These are phyloP conservation scores for Fusarium hostae DNA, from an alignment of 2,329 filamentous ascomycete species.

Conservation along the genomic window DNA sequence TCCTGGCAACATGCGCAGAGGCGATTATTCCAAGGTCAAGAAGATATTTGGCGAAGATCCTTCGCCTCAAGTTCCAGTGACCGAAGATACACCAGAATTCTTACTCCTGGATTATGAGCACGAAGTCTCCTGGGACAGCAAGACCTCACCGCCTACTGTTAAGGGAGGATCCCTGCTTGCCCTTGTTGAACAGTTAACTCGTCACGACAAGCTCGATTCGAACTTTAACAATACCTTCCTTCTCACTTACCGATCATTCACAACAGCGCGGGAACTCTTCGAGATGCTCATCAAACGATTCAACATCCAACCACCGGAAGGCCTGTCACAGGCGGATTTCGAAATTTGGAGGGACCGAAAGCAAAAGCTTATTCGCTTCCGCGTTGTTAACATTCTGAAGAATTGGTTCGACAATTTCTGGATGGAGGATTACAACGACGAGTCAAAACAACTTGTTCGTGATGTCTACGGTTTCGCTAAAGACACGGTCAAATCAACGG, in stretches of 20 bases:
- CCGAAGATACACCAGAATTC: constrained; percentile 85
- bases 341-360: constrained; percentile 93
- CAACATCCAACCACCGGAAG: constrained; percentile 89
- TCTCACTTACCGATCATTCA: constrained; percentile 95
- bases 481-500: constrained; percentile 91
- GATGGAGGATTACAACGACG: constrained; percentile 93
- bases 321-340: constrained; percentile 78
- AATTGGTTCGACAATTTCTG: constrained; percentile 99
- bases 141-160: constrained; percentile 77
- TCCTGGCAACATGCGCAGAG: constrained; percentile 65
- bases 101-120: constrained; percentile 87
- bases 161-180: constrained; percentile 91
- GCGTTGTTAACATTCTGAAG: constrained; percentile 97
- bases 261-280: constrained; percentile 88
- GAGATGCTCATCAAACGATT: constrained; percentile 93
- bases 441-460: constrained; percentile 84
- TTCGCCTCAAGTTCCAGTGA: constrained; percentile 61
- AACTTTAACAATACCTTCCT: constrained; percentile 98
- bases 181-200: constrained; percentile 92
- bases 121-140: constrained; percentile 90
- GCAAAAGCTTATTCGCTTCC: constrained; percentile 94
- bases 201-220: constrained; percentile 94
- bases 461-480: constrained; percentile 91
- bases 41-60: constrained; percentile 75
- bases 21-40: constrained; percentile 71